Evolutionary conservation across 129 eudicot genomes (phyloP).

Genomic region (Cynara cardunculus): DNA sequence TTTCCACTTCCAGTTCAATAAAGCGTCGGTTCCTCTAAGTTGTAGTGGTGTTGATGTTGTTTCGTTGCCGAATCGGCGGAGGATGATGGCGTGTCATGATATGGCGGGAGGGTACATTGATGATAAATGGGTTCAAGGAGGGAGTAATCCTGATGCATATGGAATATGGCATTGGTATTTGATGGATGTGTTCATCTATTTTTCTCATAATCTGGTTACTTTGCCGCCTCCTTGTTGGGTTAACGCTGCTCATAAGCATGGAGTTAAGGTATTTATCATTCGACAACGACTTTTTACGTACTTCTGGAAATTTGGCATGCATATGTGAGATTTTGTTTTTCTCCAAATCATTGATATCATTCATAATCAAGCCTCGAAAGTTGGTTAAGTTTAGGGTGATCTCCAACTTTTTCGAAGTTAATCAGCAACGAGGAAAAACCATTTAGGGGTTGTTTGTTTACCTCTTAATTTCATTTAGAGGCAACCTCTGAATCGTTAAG

Average conservation of each 20-base stretch:
- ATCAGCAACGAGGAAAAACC: neutral
- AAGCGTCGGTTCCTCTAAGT: slow-evolving; percentile 38
- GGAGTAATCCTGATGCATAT: slow-evolving; percentile 60
- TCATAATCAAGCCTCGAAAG: neutral
- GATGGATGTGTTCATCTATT: slow-evolving; percentile 87
- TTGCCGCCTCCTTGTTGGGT: slow-evolving; percentile 93
- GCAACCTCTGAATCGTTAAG: too few species aligned
- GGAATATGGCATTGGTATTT: slow-evolving; percentile 96
- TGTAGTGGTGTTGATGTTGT: slow-evolving; percentile 8
- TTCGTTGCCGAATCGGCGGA: slow-evolving; percentile 50
- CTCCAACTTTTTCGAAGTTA: neutral
- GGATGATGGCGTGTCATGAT: slow-evolving; percentile 87
- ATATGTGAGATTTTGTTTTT: neutral
- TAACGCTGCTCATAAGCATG: slow-evolving; percentile 86
- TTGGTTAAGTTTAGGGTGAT: neutral
- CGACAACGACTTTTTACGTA: slow-evolving; percentile 1
- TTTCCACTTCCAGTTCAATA: slow-evolving; percentile 72
- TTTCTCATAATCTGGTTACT: slow-evolving; percentile 78
- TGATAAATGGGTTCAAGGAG: slow-evolving; percentile 86
- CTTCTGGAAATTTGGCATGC: neutral
- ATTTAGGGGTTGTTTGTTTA: too few species aligned
- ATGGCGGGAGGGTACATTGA: slow-evolving; percentile 87
- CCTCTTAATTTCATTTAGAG: too few species aligned
- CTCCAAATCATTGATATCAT: neutral
- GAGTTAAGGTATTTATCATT: slow-evolving; percentile 58